phyloP scores from a whole-genome alignment of 805 yeast species.

The Saturnispora silvae region DNA sequence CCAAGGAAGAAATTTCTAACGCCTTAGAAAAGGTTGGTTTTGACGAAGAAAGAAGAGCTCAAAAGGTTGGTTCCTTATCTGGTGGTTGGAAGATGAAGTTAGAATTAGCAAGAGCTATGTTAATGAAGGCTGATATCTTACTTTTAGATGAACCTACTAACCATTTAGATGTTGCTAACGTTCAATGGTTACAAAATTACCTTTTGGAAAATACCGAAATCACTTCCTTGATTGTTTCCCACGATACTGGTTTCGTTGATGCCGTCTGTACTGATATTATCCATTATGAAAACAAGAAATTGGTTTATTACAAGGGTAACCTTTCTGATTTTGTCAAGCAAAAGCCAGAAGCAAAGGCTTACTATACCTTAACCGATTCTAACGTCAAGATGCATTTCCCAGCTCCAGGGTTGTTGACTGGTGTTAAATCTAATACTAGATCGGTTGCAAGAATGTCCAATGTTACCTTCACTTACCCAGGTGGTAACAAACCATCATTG shows the following conservation, averaged over 20 bases:
- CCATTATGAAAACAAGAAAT: constrained; percentile 90
- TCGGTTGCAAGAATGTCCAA: constrained; percentile 66
- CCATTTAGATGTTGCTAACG: constrained; percentile 91
- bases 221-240: constrained; percentile 92
- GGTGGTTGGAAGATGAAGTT: constrained; percentile 99
- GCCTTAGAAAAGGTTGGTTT: constrained; percentile 86
- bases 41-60: constrained; percentile 79
- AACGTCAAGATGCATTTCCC: constrained; percentile 97
- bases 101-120: constrained; percentile 97
- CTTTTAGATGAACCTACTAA: constrained; percentile 96
- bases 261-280: constrained; percentile 93
- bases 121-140: constrained; percentile 91
- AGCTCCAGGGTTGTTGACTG: constrained; percentile 95
- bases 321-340: constrained; percentile 83
- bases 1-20: constrained; percentile 56
- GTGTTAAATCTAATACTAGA: constrained; percentile 89
- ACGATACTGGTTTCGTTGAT: constrained; percentile 94
- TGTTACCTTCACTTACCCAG: constrained; percentile 86
- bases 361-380: constrained; percentile 86
- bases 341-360: constrained; percentile 93
- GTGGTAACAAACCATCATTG: constrained; percentile 76
- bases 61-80: constrained; percentile 85
- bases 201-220: constrained; percentile 72
- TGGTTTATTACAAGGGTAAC: constrained; percentile 94
- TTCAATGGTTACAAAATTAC: constrained; percentile 88